Base-by-base conservation (phyloP, 768 basidiomycete genomes). In the Termitomyces sp. region DNA sequence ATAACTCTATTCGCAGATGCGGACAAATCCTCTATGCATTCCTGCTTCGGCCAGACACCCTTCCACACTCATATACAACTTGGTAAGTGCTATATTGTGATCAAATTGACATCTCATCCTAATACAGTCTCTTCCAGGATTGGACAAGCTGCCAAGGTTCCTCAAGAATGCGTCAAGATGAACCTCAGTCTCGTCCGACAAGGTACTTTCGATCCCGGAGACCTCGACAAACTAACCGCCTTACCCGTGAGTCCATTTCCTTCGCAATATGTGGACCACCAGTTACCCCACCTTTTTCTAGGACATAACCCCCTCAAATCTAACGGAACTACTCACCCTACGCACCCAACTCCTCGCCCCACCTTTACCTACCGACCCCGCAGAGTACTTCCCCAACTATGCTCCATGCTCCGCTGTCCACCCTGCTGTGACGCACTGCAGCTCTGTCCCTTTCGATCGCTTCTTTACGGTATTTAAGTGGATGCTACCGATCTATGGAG, bases 11-110 rank as follows among this genome's bases (percentile, higher is more conserved):
- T 48, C 25, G 9, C 20, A 91, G 89, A 15, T 94, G 85, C 61
- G 86, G 85, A 3, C 94, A 96, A 68, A 96, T 98, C 66, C 71
- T 93, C 66, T 94, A 91, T 64, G 85, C 77, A 3, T 89, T 84
- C 63, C 72, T 93, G 27, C 66, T 91, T 35, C 78, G 88, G 38
- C 93, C 91, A 16, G 91, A 94, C 55, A 93, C 92, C 3, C 81
- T 96, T 22, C 85, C 91, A n/a, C 73, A 72, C 45, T 87, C 88
- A 13, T 96, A 96, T 62, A 77, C 74, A 22, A 68, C 67, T 38
- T 96, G 93, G 93, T 91, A 56, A 42, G 78, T 55, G 5, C 27
- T 10, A 18, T 45, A 27, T 15, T 23, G n/a, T 16, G 6, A 20
- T n/a, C 27, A 18, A 36, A 1, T 1, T n/a, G 11, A 4, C 46